Conservation (phyloP, 768 basidiomycete species). For the Hygrophoropsis aurantiaca region DNA sequence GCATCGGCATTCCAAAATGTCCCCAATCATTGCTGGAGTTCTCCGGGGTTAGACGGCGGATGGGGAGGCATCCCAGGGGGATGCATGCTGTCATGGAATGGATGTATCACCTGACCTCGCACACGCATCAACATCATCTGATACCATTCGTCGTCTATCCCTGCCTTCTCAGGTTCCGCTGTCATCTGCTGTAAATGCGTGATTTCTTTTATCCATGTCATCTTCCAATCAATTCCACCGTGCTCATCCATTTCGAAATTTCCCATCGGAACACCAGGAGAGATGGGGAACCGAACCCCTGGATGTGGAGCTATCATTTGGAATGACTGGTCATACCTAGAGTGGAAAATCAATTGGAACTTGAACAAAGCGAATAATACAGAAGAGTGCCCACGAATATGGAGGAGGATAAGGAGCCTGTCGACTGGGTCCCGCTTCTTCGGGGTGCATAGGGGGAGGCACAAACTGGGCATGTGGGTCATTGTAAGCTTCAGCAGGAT, state of each 20-base stretch:
- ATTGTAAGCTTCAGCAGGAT: constrained; percentile 52
- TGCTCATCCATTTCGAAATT: constrained; percentile 77
- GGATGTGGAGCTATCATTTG: constrained; percentile 55
- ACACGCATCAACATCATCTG: constrained; percentile 84
- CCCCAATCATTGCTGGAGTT: constrained; percentile 24
- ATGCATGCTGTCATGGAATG: constrained; percentile 37
- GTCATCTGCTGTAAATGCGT: constrained; percentile 74
- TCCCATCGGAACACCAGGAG: constrained; percentile 60
- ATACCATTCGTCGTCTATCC: constrained; percentile 82
- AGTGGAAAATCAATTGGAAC: constrained; percentile 10
- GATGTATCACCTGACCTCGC: constrained; percentile 65
- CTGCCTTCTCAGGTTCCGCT: constrained; percentile 77
- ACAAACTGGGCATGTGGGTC: constrained; percentile 60
- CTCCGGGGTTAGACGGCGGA: constrained; percentile 32
- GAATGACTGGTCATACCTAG: constrained; percentile 75
- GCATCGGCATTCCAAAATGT: too few species aligned
- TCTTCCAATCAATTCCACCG: constrained; percentile 78
- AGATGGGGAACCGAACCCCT: constrained; percentile 25
- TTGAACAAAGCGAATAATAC: neutral
- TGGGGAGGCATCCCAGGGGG: constrained; percentile 37
- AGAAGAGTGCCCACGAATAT: constrained; percentile 49
- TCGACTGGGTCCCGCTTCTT: constrained; percentile 61
- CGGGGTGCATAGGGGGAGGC: constrained; percentile 54
- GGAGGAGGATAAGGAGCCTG: constrained; percentile 61
- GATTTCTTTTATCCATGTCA: constrained; percentile 80